Evolutionary conservation across 2,329 filamentous ascomycete species (phyloP).

Genomic region (Alternaria sp.): DNA sequence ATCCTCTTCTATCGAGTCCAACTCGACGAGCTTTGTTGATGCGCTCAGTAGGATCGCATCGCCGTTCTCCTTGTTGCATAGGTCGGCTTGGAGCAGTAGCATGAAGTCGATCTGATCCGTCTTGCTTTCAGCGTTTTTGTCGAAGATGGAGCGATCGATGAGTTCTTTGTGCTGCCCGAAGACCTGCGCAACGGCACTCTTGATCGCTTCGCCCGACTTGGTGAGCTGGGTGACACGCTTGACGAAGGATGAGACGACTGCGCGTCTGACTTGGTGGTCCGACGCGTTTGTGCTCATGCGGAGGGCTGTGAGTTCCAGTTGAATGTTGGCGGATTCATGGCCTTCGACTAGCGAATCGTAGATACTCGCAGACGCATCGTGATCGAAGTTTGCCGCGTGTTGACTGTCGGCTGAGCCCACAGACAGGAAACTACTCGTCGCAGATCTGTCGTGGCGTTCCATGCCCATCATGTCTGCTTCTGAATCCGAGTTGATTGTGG

Average conservation of each 20-base stretch:
- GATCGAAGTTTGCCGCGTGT: constrained; percentile 73
- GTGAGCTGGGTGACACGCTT: constrained; percentile 78
- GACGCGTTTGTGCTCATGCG: constrained; percentile 90
- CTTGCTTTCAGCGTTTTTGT: constrained; percentile 59
- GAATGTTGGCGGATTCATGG: constrained; percentile 79
- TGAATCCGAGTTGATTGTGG: constrained; percentile 65
- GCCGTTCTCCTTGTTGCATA: constrained; percentile 69
- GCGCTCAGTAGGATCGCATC: constrained; percentile 75
- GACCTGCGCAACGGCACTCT: constrained; percentile 51
- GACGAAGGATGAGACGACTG: constrained; percentile 84
- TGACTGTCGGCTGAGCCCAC: constrained; percentile 68
- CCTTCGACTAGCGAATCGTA: constrained; percentile 81
- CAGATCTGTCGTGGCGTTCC: constrained; percentile 60
- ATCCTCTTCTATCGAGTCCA: constrained; percentile 88
- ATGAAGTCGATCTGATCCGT: constrained; percentile 85
- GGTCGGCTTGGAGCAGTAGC: constrained; percentile 79
- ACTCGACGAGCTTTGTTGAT: constrained; percentile 82
- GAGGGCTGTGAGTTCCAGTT: constrained; percentile 92
- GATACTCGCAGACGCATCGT: constrained; percentile 85
- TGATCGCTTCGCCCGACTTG: constrained; percentile 50
- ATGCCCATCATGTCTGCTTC: constrained; percentile 53
- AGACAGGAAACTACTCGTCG: constrained; percentile 75
- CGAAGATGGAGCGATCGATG: constrained; percentile 65
- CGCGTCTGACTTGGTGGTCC: constrained; percentile 84
- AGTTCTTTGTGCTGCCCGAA: constrained; percentile 64